Evolutionary conservation across 352 stramenopile species (phyloP).

Genomic region (Phytopythium cucurbitacearum): DNA sequence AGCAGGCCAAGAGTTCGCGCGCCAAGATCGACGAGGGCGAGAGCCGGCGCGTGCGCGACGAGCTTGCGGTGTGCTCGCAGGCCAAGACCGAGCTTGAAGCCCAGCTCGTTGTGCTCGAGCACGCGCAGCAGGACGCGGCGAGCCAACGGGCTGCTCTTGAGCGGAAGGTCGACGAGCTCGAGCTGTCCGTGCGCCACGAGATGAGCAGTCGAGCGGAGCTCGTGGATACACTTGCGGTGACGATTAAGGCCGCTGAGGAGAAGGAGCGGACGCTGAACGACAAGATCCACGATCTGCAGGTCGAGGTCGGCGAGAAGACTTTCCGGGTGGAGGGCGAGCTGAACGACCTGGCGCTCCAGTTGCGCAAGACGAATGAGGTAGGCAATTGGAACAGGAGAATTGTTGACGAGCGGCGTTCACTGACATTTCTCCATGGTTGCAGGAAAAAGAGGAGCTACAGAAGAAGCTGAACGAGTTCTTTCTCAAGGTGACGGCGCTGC

Average conservation of each 20-base stretch:
- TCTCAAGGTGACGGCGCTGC: conserved; percentile 64
- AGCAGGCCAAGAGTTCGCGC: conserved; percentile 46
- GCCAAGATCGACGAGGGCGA: conserved; percentile 68
- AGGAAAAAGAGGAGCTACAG: conserved; percentile 82
- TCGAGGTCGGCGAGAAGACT: conserved; percentile 61
- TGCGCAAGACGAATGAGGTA: conserved; percentile 70
- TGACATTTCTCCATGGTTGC: background rate
- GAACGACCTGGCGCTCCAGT: conserved; percentile 39
- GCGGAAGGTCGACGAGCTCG: conserved; percentile 47
- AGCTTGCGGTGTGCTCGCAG: conserved; percentile 27
- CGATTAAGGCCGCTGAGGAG: conserved; percentile 47
- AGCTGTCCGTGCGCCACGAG: conserved; percentile 49
- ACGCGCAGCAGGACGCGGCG: conserved; percentile 26
- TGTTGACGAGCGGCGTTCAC: background rate
- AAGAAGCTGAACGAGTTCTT: conserved; percentile 79
- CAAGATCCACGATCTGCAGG: conserved; percentile 37
- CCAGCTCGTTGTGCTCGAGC: conserved; percentile 38
- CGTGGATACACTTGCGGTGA: conserved; percentile 64
- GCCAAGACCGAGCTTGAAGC: conserved; percentile 41
- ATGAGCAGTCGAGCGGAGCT: conserved; percentile 65
- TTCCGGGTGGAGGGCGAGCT: conserved; percentile 60
- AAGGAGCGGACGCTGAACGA: conserved; percentile 44
- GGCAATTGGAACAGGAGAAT: background rate
- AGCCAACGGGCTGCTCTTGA: conserved; percentile 32
- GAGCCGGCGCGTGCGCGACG: conserved; percentile 41